These are phyloP conservation scores for Aspergillus taichungensis DNA, from an alignment of 495 filamentous ascomycete species.

Conservation along the genomic window DNA sequence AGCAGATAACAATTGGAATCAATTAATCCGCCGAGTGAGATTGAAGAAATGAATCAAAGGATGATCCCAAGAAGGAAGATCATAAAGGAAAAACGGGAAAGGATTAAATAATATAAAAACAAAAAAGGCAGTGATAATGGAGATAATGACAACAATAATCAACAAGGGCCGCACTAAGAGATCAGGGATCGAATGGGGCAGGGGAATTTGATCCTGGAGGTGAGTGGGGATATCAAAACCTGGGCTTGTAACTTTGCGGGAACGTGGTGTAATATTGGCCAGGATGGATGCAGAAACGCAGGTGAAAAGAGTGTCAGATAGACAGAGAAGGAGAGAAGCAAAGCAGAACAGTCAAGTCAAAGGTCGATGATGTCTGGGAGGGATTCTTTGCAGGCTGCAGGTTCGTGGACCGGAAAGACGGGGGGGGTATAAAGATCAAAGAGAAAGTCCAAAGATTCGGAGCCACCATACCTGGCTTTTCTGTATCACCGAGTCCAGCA, in stretches of 20 bases:
- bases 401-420: slow-evolving; percentile 12
- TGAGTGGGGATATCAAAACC: slow-evolving; percentile 20
- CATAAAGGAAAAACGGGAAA: neutral
- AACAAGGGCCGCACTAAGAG: slow-evolving; percentile 6
- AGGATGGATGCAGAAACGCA: slow-evolving; percentile 34
- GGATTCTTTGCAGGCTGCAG: slow-evolving; percentile 32
- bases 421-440: slow-evolving; percentile 2
- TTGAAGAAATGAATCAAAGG: slow-evolving; percentile 5
- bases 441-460: slow-evolving; percentile 4
- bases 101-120: slow-evolving; percentile 7
- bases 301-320: slow-evolving; percentile 11
- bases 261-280: slow-evolving; percentile 37
- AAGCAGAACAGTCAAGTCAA: neutral
- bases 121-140: slow-evolving; percentile 5
- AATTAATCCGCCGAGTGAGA: neutral
- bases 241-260: slow-evolving; percentile 31
- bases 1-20: too few relatives aligned
- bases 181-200: slow-evolving; percentile 5
- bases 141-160: slow-evolving; percentile 11
- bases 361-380: slow-evolving; percentile 12
- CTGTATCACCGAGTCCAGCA: too few relatives aligned
- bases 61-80: neutral
- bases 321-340: slow-evolving; percentile 1
- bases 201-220: slow-evolving; percentile 11
- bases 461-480: slow-evolving; percentile 5